Conservation (phyloP, 768 basidiomycete genomes). For the Termitomyces sp. region DNA sequence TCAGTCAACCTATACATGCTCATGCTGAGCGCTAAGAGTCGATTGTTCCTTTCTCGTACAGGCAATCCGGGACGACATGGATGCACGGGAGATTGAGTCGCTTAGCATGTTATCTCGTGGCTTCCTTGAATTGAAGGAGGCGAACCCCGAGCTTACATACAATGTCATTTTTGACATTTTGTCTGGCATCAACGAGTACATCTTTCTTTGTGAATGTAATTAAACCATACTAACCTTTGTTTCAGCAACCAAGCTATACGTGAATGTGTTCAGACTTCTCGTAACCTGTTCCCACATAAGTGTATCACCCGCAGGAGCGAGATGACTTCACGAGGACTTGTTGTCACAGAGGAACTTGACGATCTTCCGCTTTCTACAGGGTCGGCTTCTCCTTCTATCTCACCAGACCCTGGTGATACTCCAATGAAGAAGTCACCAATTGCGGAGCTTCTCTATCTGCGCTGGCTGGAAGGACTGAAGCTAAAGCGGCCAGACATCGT, state of each 20-base stretch:
- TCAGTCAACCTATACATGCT: slow-evolving; percentile 23
- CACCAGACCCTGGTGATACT: slow-evolving; percentile 29
- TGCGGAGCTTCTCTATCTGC: slow-evolving; percentile 92
- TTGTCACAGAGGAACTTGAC: slow-evolving; percentile 73
- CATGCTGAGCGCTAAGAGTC: background rate
- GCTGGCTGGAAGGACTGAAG: slow-evolving; percentile 91
- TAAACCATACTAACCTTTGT: slow-evolving; percentile 5
- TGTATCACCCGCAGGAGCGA: slow-evolving; percentile 75
- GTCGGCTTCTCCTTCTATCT: slow-evolving; percentile 16
- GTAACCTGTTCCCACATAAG: slow-evolving; percentile 75
- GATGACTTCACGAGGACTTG: slow-evolving; percentile 78
- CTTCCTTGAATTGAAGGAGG: slow-evolving; percentile 78
- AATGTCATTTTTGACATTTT: slow-evolving; percentile 85
- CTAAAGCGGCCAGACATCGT: slow-evolving; percentile 83
- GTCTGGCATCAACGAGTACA: slow-evolving; percentile 87
- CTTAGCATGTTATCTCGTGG: slow-evolving; percentile 87
- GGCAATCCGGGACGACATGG: slow-evolving; percentile 80
- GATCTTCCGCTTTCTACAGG: slow-evolving; percentile 38
- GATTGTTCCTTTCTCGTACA: slow-evolving; percentile 19
- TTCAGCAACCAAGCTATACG: slow-evolving; percentile 71
- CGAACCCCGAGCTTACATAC: slow-evolving; percentile 83
- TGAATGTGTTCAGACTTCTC: slow-evolving; percentile 78
- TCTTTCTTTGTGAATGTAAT: slow-evolving; percentile 12
- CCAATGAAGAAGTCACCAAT: slow-evolving; percentile 77
- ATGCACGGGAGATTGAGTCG: slow-evolving; percentile 82